phyloP scores from a whole-genome alignment of 768 basidiomycete genomes.

The Daedaleopsis sinensis region DNA sequence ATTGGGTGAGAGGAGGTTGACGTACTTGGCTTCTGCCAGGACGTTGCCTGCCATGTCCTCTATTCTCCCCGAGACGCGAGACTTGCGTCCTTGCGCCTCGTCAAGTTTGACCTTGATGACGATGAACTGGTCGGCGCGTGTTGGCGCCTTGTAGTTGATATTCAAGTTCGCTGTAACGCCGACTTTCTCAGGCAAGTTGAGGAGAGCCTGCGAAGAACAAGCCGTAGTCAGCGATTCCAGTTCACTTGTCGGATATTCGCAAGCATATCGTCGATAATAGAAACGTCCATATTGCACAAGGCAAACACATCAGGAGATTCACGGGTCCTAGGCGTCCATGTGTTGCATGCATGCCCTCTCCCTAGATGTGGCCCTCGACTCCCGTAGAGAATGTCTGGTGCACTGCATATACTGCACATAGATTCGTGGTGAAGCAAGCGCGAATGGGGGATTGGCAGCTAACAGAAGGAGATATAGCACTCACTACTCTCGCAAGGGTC shows the following conservation, averaged over 20 bases:
- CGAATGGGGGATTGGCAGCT: no score
- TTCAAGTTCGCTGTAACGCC: slow-evolving; percentile 90
- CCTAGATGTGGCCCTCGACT: no score
- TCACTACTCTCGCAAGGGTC: slow-evolving; percentile 74
- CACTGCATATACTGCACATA: no score
- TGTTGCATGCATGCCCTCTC: no score
- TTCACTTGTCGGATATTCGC: neutral
- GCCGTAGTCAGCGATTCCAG: neutral
- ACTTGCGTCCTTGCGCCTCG: slow-evolving; percentile 79
- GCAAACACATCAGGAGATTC: no score
- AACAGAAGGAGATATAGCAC: no score
- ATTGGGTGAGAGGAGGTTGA: slow-evolving; percentile 18
- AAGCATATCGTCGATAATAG: no score
- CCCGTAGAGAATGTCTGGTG: no score
- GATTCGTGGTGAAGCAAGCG: no score
- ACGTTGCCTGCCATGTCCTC: slow-evolving; percentile 82
- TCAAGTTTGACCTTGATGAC: slow-evolving; percentile 72
- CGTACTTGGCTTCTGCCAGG: slow-evolving; percentile 82
- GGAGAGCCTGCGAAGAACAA: slow-evolving; percentile 62
- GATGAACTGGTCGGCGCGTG: slow-evolving; percentile 89
- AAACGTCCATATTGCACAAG: no score
- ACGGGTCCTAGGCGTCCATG: no score
- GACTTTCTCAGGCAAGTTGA: slow-evolving; percentile 84
- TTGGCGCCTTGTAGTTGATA: slow-evolving; percentile 85
- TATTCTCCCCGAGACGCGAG: slow-evolving; percentile 65